Conservation (phyloP, 2,329 filamentous ascomycete species). For the Diplodia scrobiculata region DNA sequence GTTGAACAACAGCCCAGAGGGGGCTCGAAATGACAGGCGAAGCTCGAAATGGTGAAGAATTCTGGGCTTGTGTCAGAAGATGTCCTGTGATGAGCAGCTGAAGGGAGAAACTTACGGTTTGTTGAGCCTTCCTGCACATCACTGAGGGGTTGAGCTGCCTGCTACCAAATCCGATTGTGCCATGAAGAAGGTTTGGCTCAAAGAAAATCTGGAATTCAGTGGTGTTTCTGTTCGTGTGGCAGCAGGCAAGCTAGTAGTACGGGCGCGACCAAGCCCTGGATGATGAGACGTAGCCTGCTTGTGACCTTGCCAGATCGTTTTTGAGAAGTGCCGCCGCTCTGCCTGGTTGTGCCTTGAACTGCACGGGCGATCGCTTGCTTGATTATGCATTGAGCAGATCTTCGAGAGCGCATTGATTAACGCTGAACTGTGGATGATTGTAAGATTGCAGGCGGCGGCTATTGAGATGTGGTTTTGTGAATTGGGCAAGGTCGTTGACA, state of each 20-base stretch:
- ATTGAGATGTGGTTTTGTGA: neutral
- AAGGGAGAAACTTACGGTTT: neutral
- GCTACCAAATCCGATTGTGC: neutral
- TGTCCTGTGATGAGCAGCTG: neutral
- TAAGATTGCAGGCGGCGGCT: neutral
- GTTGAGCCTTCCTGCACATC: neutral
- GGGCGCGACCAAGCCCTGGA: neutral
- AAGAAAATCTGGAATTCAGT: neutral
- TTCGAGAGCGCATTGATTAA: neutral
- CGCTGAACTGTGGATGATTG: neutral
- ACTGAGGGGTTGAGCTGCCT: neutral
- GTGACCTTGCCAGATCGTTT: neutral
- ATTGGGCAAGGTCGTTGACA: neutral
- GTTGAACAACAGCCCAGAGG: neutral
- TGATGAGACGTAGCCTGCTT: neutral
- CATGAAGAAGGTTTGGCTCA: neutral
- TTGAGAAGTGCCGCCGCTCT: neutral
- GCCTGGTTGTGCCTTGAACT: neutral
- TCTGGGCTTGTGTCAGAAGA: neutral
- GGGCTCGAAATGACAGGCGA: neutral
- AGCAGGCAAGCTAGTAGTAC: neutral
- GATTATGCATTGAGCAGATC: no score
- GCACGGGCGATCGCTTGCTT: neutral
- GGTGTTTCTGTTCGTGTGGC: no score
- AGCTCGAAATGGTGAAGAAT: neutral